A percentile compares a stretch with the other conserved stretches of the same genome.
Conservation (phyloP, 73 alveolate genomes). For the Paraurostyla sp. region DNA sequence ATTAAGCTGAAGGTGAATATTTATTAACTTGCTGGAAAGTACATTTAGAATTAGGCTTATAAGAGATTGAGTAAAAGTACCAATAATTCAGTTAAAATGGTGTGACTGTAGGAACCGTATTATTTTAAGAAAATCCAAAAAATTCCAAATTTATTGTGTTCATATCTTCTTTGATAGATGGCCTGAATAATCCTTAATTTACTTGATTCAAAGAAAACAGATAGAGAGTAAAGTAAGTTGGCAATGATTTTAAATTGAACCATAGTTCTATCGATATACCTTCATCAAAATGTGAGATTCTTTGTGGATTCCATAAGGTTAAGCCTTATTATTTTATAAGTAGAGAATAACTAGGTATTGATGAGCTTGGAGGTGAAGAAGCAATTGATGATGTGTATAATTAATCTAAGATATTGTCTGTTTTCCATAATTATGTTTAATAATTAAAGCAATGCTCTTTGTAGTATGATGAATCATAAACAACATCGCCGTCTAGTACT, state of each 20-base stretch:
- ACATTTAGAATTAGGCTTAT: no score
- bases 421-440: not conserved
- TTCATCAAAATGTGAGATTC: not conserved
- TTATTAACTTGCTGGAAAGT: no score
- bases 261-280: slow-evolving; percentile 26
- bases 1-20: no score
- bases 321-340: not conserved
- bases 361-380: not conserved
- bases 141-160: no score
- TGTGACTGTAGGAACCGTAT: no score
- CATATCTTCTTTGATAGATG: no score
- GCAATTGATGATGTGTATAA: not conserved
- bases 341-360: not conserved
- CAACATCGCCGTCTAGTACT: not conserved
- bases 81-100: no score
- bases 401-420: not conserved
- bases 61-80: no score
- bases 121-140: no score
- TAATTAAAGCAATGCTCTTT: slow-evolving; percentile 31
- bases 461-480: not conserved
- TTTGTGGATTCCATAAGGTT: not conserved
- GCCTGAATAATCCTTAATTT: not conserved
- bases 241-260: not conserved
- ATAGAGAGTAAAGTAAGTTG: not conserved
- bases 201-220: not conserved